These are phyloP conservation scores for Nakazawaea laoshanensis DNA, from an alignment of 805 yeast species.

Conservation along the genomic window DNA sequence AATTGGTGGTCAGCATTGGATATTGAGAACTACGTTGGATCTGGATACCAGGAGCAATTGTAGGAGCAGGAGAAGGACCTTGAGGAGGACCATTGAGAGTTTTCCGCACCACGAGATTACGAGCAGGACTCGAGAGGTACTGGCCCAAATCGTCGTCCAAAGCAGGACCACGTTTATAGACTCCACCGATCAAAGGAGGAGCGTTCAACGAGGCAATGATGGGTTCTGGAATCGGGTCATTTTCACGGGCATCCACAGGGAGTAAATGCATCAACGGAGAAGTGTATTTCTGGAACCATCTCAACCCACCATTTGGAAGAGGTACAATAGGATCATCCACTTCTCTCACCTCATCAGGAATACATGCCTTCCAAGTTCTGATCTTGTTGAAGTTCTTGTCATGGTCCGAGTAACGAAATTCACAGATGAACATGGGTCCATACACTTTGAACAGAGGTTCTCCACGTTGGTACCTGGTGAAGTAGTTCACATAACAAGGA, in stretches of 20 bases:
- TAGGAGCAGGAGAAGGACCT: slow-evolving; percentile 14
- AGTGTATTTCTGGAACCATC: slow-evolving; percentile 65
- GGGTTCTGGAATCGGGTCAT: slow-evolving; percentile 78
- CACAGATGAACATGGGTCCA: slow-evolving; percentile 88
- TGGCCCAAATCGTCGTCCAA: slow-evolving; percentile 81
- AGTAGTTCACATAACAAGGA: slow-evolving; percentile 90
- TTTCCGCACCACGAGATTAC: slow-evolving; percentile 14
- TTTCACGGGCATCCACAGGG: slow-evolving; percentile 63
- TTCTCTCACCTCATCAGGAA: slow-evolving; percentile 93
- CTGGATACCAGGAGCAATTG: no score
- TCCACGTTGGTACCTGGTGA: slow-evolving; percentile 91
- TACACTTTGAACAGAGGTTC: slow-evolving; percentile 78
- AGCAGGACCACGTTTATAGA: slow-evolving; percentile 67
- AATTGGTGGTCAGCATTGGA: no score
- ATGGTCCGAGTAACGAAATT: slow-evolving; percentile 84
- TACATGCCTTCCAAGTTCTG: slow-evolving; percentile 97
- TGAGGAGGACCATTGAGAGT: slow-evolving; percentile 1
- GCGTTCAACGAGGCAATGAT: slow-evolving; percentile 75
- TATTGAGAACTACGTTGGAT: no score
- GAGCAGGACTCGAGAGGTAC: slow-evolving; percentile 27
- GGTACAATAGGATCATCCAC: slow-evolving; percentile 75
- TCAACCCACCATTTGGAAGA: slow-evolving; percentile 43
- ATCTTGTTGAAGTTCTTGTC: slow-evolving; percentile 90
- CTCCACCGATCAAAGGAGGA: slow-evolving; percentile 93
- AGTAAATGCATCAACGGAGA: slow-evolving; percentile 79